These are phyloP conservation scores for Ophiocordyceps unilateralis DNA, from an alignment of 2,329 filamentous ascomycete species.

Conservation along the genomic window DNA sequence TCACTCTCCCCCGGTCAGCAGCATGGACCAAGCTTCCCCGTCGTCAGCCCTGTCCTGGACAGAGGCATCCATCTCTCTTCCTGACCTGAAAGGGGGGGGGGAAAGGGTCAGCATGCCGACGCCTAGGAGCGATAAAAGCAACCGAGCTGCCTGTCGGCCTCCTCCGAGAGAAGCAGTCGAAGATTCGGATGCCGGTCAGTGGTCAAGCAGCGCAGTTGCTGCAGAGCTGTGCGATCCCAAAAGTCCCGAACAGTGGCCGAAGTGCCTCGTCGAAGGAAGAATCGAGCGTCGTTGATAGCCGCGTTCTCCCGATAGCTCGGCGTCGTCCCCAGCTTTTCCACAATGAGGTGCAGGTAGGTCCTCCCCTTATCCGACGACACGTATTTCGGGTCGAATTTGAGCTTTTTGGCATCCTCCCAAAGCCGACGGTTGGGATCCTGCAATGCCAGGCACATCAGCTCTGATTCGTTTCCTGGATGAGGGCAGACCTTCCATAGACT, in stretches of 20 bases:
- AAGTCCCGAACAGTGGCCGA: neutral
- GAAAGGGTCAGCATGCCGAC: no score
- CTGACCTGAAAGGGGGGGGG: no score
- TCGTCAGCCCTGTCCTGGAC: no score
- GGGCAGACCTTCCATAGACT: neutral
- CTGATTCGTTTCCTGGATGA: neutral
- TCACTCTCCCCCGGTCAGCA: no score
- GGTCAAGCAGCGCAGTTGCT: no score
- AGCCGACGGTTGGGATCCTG: neutral
- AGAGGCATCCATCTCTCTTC: no score
- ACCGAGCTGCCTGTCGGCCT: no score
- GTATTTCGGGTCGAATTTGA: conserved; percentile 2
- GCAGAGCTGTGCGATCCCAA: no score
- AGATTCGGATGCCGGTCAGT: no score
- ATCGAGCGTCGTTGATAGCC: neutral
- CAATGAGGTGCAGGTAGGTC: conserved; percentile 2
- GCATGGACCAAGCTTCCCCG: no score
- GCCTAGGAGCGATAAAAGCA: no score
- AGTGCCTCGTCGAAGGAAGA: neutral
- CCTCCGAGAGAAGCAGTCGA: no score
- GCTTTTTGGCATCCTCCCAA: neutral
- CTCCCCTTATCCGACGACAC: neutral
- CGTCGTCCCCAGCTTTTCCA: neutral
- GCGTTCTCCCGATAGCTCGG: neutral
- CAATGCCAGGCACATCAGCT: neutral